Base-by-base conservation (phyloP, 352 stramenopile species). In the Phytophthora idaei region DNA sequence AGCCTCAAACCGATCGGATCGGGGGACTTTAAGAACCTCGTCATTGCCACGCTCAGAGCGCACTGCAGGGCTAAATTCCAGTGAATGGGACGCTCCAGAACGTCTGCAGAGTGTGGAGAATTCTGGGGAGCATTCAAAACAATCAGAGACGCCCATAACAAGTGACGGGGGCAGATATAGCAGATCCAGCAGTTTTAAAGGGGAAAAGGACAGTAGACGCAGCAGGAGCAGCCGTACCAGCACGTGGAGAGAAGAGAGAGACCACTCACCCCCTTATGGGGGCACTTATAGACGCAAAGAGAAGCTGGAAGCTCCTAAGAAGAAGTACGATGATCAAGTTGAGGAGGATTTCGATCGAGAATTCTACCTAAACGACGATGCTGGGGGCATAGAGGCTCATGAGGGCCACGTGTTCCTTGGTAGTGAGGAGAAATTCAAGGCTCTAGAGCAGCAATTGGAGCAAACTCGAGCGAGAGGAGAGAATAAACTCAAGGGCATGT, bases 331-430 rank as follows among this genome's bases (percentile, higher is more conserved):
- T 5, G 88, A 94, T 42, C 62, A 81, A 14, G 84, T 80, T 3
- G 92, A 98, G 57, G 90, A 98, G 62, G 84, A 97, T 27, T 99
- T 99, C 60, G 94, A 98, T 77, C 81, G 94, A 25, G 80, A 97
- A 61, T 99, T 98, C 62, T 99, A 99, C 64, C 76, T 98, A n/a
- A 85, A 91, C 29, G 94, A 99, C 62, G 92, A 98, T 53, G 82
- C 71, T 21, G 77, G 85, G 32, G 85, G 80, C 25, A 68, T 77
- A 6, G 78, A 92, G 31, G 48, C 67, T 25, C 74, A 87, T 44
- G 85, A 85, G 27, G 80, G 87, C 52, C 87, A 94, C 53, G 81
- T 84, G 25, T 99, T 99, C 58, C 51, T 99, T 8, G 98, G 96
- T 31, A 96, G 93, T 67, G 80, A 85, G 28, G 75, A 87, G 21